These are phyloP conservation scores for Melampsora medusae DNA, from an alignment of 1,284 basidiomycete species.

Conservation along the genomic window DNA sequence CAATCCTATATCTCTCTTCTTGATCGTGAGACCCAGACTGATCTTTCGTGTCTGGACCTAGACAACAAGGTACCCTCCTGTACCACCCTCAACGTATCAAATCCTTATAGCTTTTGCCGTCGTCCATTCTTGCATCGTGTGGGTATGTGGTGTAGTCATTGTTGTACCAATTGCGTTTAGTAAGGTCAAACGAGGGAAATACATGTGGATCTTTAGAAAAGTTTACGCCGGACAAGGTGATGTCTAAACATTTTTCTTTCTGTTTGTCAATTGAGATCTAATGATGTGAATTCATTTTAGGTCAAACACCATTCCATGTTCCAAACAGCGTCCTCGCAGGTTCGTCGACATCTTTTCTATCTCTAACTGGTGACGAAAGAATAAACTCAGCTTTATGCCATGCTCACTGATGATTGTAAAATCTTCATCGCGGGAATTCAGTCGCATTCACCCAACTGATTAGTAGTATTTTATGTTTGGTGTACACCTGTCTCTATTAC, in stretches of 20 bases:
- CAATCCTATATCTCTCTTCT: neutral
- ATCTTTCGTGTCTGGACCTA: neutral
- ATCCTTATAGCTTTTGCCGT: neutral
- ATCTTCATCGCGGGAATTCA: neutral
- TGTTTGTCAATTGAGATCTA: neutral
- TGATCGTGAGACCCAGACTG: neutral
- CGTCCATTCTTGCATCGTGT: neutral
- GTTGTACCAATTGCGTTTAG: neutral
- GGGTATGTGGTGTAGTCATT: neutral
- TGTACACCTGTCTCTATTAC: neutral
- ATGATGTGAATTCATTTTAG: neutral
- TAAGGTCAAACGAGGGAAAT: neutral
- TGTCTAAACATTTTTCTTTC: neutral
- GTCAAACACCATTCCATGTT: neutral
- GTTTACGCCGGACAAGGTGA: neutral
- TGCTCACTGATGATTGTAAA: neutral
- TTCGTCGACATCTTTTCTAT: neutral
- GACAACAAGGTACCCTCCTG: neutral
- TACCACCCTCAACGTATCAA: neutral
- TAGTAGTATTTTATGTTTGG: neutral
- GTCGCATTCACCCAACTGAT: neutral
- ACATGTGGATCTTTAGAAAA: neutral
- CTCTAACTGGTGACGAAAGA: neutral
- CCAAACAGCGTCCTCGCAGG: constrained; percentile 1
- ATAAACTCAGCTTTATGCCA: neutral